phyloP scores from a whole-genome alignment of 192 early-diverging fungal species.

The Backusella parvicylindrica region DNA sequence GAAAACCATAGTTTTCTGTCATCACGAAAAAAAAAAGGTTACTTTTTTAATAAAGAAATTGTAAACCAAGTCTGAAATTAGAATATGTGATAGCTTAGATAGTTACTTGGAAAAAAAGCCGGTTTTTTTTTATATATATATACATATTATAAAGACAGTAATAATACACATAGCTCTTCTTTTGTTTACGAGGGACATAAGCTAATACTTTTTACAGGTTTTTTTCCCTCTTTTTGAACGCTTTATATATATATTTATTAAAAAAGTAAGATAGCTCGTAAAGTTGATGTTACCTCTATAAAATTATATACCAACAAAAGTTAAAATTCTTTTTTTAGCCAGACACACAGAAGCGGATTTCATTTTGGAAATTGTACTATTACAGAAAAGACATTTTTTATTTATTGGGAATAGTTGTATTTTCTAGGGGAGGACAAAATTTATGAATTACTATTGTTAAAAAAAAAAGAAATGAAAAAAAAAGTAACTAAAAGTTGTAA shows the following conservation, averaged over 20 bases:
- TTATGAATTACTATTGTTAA: conserved; percentile 36
- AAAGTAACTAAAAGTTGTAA: neutral
- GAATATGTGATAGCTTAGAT: neutral
- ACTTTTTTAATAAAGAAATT: neutral
- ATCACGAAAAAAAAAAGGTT: neutral
- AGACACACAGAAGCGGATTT: neutral
- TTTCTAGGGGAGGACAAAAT: neutral
- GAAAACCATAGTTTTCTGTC: neutral
- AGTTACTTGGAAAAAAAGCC: neutral
- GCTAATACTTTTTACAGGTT: neutral
- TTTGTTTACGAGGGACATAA: neutral
- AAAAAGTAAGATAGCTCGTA: neutral
- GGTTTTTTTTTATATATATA: neutral
- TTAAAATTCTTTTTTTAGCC: conserved; percentile 1
- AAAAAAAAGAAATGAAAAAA: neutral
- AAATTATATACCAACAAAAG: neutral
- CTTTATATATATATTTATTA: neutral
- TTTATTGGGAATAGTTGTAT: neutral
- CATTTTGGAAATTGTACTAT: neutral
- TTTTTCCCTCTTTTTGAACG: neutral
- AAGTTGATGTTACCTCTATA: neutral
- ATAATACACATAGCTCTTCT: neutral
- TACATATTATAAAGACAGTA: neutral
- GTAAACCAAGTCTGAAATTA: neutral
- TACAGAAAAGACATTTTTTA: neutral